Evolutionary conservation across 2,329 filamentous ascomycete species (phyloP), one percentile per base, ranked within the genome.

Genomic region (Colletotrichum navitas): DNA sequence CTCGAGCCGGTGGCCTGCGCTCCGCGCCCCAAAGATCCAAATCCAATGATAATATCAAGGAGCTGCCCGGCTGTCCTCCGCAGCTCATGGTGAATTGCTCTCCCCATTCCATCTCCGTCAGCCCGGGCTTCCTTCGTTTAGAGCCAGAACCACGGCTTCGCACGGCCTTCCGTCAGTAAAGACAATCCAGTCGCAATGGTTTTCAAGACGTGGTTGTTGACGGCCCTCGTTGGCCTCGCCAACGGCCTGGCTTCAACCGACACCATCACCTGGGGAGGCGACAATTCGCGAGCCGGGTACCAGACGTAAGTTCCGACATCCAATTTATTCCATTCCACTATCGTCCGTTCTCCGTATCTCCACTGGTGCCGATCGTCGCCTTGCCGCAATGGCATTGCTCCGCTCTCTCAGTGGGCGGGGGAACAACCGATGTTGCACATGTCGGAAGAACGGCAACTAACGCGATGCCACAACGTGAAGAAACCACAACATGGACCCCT

Each of bases 401-500:
- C 52, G 61, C 52, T 52, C 21, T 43, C 43, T 32, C 41, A 34
- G 16, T 12, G 45, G 52, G 18, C 14, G 16, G 52, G 21, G 61
- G 21, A 34, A 3, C 14, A 1, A n/a, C 29, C n/a, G 21, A 45
- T 55, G 45, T 2, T 14, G 4, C 5, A 45, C n/a, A 14, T 29
- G 29, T n/a, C 32, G 7, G 6, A 1, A 58, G 14, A 45, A 51
- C 18, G 26, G 12, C 47, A 45, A 7, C 68, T 71, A 39, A 71
- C 43, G 21, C 29, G 21, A 41, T 34, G 29, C 16, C 32, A 5
- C 11, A 43, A 43, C 36, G 8, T 29, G 7, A 56, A 80, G 78
- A 26, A 90, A 89, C 76, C 89, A 91, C 76, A 91, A 91, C 78
- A 87, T 91, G 85, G 88, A 91, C 75, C 89, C 89, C 1, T 82